These are phyloP conservation scores for Prunus salicina DNA, from an alignment of 306 rosid species.

Conservation along the genomic window DNA sequence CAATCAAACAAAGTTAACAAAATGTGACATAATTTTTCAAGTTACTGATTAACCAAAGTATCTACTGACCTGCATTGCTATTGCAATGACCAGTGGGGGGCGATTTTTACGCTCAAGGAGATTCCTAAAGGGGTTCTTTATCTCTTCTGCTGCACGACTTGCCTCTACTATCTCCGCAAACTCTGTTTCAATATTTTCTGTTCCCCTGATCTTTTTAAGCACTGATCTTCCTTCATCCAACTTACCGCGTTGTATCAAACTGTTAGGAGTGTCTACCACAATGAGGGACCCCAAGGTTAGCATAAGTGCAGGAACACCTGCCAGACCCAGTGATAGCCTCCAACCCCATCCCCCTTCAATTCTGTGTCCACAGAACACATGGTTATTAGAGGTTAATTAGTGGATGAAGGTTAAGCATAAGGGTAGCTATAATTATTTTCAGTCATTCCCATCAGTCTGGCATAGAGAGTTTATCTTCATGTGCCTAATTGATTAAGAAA, in stretches of 20 bases:
- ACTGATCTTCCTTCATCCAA: constrained; percentile 67
- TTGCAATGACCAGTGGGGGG: constrained; percentile 71
- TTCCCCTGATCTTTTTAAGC: constrained; percentile 66
- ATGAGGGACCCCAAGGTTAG: constrained; percentile 66
- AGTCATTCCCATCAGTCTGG: not conserved
- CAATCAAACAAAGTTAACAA: not conserved
- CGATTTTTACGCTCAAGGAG: constrained; percentile 55
- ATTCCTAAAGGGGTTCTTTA: constrained; percentile 72
- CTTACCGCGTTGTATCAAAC: constrained; percentile 73
- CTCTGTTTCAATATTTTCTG: constrained; percentile 65
- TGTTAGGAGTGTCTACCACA: constrained; percentile 85
- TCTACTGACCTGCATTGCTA: constrained; percentile 47
- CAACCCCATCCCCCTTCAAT: constrained; percentile 85
- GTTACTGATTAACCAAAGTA: not conserved
- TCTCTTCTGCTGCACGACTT: constrained; percentile 48
- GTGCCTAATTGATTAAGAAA: not conserved
- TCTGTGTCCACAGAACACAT: not conserved
- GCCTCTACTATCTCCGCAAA: constrained; percentile 67
- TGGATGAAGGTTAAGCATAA: not conserved
- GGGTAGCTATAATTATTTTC: not conserved
- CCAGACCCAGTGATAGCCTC: constrained; percentile 80
- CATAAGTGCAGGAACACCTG: constrained; percentile 70
- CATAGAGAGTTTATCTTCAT: not conserved
- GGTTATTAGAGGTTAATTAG: not conserved
- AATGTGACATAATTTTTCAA: not conserved